Percentiles rank a stretch among this genome's conserved stretches.
phyloP scores from a whole-genome alignment of 1,284 basidiomycete species.

The Abortiporus biennis region DNA sequence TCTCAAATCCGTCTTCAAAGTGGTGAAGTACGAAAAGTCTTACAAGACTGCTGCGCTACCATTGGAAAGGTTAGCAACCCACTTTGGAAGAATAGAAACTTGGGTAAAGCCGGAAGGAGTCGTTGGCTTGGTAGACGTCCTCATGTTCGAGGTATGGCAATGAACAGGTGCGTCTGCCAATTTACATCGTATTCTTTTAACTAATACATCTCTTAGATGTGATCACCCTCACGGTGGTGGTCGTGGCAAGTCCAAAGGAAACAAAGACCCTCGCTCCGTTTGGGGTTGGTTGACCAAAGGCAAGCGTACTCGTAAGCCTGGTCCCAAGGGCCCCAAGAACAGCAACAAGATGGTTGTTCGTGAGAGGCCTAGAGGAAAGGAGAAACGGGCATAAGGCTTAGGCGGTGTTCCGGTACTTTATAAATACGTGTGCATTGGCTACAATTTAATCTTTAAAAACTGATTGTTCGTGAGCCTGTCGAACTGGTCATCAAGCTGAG shows the following conservation, averaged over 20 bases:
- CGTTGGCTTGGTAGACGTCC: slow-evolving; percentile 89
- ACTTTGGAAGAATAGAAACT: slow-evolving; percentile 77
- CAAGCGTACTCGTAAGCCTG: slow-evolving; percentile 87
- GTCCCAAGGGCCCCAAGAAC: slow-evolving; percentile 78
- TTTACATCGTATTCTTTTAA: background rate
- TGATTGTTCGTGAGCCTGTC: no score
- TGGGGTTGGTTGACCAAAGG: slow-evolving; percentile 94
- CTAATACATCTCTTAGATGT: slow-evolving; percentile 36
- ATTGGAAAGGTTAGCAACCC: slow-evolving; percentile 92
- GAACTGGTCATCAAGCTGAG: no score
- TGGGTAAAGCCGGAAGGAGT: slow-evolving; percentile 90
- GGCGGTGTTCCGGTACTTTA: no score
- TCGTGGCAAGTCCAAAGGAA: slow-evolving; percentile 95
- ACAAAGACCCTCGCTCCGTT: slow-evolving; percentile 87
- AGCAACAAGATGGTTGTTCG: slow-evolving; percentile 95
- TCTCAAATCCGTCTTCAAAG: slow-evolving; percentile 85
- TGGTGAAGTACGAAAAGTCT: slow-evolving; percentile 87
- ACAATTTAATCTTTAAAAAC: no score
- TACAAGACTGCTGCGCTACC: slow-evolving; percentile 82
- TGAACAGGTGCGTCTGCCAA: slow-evolving; percentile 77
- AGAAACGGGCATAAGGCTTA: no score
- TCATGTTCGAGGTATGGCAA: slow-evolving; percentile 92
- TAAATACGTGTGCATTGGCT: no score
- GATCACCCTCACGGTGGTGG: slow-evolving; percentile 99
- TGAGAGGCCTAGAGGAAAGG: slow-evolving; percentile 82